Evolutionary conservation across 2,329 filamentous ascomycete species (phyloP), one percentile per base, ranked within the genome.

Genomic region (Geoglossum cookeanum): DNA sequence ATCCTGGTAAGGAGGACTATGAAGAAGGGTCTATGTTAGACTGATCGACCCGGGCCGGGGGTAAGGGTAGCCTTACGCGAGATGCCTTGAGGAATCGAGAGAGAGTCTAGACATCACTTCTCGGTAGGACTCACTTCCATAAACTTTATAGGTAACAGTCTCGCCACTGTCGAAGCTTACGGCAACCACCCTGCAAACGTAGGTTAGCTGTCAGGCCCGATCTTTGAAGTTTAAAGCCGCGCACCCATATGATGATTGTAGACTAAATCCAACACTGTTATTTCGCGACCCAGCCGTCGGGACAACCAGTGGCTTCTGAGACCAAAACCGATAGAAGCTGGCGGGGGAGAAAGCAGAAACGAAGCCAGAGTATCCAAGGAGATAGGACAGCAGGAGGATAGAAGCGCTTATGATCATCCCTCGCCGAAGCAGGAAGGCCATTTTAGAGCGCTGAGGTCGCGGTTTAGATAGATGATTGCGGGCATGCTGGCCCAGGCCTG

Each of bases 151-250:
- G 5, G 35, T 15, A 9, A 52, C 51, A 22, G 17, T 54, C 11
- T 49, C 51, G 13, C 57, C 57, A 37, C 58, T 58, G 17, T 22
- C 45, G 49, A 42, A 58, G 57, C 22, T 58, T 7, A 60, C 30
- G n/a, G 57, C 58, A 15, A 37, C 58, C 9, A 51, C 56, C 2
- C 57, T 60, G 55, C 27, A 27, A 45, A 17, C 13, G 15, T 22
- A 37, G 11, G 42, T 57, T 22, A 57, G 44, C 44, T 17, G 33
- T 52, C 15, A 3, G 17, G 13, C 3, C 3, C 3, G 33, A 37
- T 15, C 17, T 8, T 32, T 51, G 42, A 29, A 29, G 55, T 17
- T 27, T 15, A 15, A 6, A 27, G 29, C 33, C 17, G 32, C 55
- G 8, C 17, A 52, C 55, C 55, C 55, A 17, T 57, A 57, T 54